Percentiles rank a stretch among this genome's conserved stretches.
These are phyloP conservation scores for Senna tora DNA, from an alignment of 306 rosid species.

Conservation along the genomic window DNA sequence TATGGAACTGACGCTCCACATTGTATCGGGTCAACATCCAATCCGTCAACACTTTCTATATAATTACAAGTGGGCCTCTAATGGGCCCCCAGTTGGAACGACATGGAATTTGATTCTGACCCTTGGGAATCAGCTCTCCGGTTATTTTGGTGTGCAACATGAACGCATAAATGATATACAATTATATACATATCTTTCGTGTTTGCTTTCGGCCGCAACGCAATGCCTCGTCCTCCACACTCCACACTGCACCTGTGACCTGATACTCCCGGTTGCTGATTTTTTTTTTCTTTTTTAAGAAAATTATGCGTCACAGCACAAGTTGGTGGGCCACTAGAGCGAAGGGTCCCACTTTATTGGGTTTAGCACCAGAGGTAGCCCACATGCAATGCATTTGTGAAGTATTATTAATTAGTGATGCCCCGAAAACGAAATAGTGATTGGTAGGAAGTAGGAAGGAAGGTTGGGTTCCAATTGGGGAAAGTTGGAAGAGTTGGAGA, in stretches of 20 bases:
- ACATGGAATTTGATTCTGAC: neutral
- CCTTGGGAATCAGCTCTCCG: neutral
- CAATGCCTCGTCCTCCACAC: neutral
- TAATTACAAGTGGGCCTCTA: neutral
- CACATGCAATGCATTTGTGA: neutral
- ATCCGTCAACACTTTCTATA: too few relatives aligned
- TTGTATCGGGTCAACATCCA: neutral
- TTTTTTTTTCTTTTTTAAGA: too few relatives aligned
- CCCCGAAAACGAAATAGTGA: neutral
- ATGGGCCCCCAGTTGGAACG: neutral
- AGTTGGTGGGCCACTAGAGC: neutral
- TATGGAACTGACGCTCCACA: neutral
- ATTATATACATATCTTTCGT: too few relatives aligned
- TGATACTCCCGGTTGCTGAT: too few relatives aligned
- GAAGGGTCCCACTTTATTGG: neutral
- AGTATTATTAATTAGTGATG: neutral
- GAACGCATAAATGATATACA: too few relatives aligned
- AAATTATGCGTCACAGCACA: neutral
- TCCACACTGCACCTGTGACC: too few relatives aligned
- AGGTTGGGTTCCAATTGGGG: neutral
- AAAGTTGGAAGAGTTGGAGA: neutral
- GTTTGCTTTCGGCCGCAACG: conserved; percentile 12
- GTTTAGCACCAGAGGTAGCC: neutral
- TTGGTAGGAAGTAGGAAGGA: neutral
- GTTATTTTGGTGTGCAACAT: neutral